Conservation (phyloP, 306 rosid species). For the Trifolium subterraneum region DNA sequence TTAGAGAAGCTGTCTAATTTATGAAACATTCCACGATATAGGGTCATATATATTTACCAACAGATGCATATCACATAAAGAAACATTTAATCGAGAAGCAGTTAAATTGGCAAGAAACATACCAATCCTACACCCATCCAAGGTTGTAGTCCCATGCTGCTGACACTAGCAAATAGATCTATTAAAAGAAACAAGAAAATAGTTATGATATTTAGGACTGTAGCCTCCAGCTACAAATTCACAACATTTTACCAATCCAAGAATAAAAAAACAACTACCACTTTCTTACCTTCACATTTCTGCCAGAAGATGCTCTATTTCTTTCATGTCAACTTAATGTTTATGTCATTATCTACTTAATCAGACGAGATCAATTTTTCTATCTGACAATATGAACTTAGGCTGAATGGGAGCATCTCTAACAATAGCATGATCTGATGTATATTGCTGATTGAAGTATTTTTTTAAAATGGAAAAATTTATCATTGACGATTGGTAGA, state of each 20-base stretch:
- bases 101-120: neutral
- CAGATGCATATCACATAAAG: neutral
- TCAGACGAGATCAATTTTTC: constrained; percentile 16
- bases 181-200: constrained; percentile 23
- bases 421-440: constrained; percentile 26
- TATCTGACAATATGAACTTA: constrained; percentile 12
- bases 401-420: constrained; percentile 28
- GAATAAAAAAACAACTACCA: neutral
- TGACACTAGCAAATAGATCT: constrained; percentile 34
- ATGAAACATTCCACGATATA: constrained; percentile 8
- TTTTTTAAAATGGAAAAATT: constrained; percentile 17
- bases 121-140: constrained; percentile 39
- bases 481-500: constrained; percentile 36
- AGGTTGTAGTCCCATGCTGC: constrained; percentile 27
- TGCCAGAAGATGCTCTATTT: constrained; percentile 27
- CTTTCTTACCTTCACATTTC: constrained; percentile 40
- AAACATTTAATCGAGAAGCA: constrained; percentile 10
- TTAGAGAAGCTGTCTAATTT: neutral
- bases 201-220: constrained; percentile 21
- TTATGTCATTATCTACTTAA: neutral
- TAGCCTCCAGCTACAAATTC: constrained; percentile 21
- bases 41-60: neutral
- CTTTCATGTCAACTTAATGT: constrained; percentile 29
- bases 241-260: constrained; percentile 26
- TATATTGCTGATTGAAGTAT: constrained; percentile 16